Conservation (phyloP, 148 eudicot genomes). For the Pouteria glomerata region DNA sequence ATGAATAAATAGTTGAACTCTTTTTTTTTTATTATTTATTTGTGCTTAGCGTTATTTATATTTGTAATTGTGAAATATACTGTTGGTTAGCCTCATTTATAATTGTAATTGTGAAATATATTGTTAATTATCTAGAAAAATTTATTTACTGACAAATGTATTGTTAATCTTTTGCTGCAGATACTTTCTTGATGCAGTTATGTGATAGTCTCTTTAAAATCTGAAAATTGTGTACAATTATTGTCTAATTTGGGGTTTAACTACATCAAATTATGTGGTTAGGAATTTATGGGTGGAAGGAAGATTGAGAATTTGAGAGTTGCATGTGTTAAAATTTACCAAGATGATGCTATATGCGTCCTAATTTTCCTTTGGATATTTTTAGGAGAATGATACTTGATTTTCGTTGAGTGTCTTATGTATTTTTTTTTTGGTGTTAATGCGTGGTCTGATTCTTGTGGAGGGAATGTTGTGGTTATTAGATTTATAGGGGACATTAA, state of each 20-base stretch:
- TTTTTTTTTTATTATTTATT: not conserved
- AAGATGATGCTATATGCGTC: not conserved
- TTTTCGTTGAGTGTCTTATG: not conserved
- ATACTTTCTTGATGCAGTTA: not conserved
- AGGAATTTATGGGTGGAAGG: not conserved
- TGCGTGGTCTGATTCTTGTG: too few relatives aligned
- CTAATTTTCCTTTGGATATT: not conserved
- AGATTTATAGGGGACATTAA: not conserved
- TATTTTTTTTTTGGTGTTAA: not conserved
- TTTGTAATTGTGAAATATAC: too few relatives aligned
- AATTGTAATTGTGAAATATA: too few relatives aligned
- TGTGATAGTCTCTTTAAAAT: not conserved
- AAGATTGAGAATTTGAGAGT: not conserved
- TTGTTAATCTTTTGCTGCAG: too few relatives aligned
- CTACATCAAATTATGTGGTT: not conserved
- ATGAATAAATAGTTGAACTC: not conserved
- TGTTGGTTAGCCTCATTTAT: too few relatives aligned
- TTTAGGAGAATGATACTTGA: not conserved
- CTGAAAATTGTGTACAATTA: not conserved
- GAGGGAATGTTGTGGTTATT: not conserved
- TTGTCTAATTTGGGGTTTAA: not conserved
- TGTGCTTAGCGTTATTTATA: not conserved
- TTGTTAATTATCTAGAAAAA: too few relatives aligned
- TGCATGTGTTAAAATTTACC: not conserved
- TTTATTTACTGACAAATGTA: too few relatives aligned